Base-by-base conservation (phyloP, 1,284 basidiomycete genomes). In the Bjerkandera adusta region DNA sequence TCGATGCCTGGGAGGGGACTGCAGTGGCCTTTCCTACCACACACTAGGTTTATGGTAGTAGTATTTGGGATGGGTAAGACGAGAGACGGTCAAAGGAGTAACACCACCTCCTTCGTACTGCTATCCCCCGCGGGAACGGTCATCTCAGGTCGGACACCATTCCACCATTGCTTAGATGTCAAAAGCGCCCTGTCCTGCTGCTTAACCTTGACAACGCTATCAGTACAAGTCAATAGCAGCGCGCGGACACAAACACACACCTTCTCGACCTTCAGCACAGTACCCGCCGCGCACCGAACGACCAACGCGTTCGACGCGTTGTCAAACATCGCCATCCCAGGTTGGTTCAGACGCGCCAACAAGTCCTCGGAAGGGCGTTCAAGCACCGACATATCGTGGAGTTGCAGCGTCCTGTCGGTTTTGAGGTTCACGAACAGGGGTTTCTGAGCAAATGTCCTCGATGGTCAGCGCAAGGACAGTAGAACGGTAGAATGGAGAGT, bases 101-200 rank as follows among this genome's bases (percentile, higher is more conserved):
- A n/a, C n/a, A n/a, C n/a, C n/a, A n/a, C n/a, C n/a, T n/a, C n/a
- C n/a, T n/a, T n/a, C n/a, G n/a, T 41, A 7, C 32, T 16, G 2
- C 41, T 47, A 7, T 37, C 30, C 13, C 41, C 30, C 7, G 13
- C 41, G 2, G 18, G 11, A 8, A 20, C 30, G 16, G 29, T 48
- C 57, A 60, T 54, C 22, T 56, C 60, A 0, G 62, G 57, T 22
- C 54, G 54, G 7, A 63, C 57, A n/a, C 72, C 84, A 54, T 76
- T 76, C 73, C 74, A 77, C 72, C 71, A 79, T 25, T 76, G 71
- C 43, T 64, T 63, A 1, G 69, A 70, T 16, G 52, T 52, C 40
- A 77, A 49, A 51, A 66, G 60, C 36, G 64, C 61, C 32, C 67
- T 76, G 3, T 77, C 80, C 51, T 83, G 79, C 53, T 77, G 73